Conservation (phyloP, 2,329 filamentous ascomycete genomes). For the Aspergillus sp. region DNA sequence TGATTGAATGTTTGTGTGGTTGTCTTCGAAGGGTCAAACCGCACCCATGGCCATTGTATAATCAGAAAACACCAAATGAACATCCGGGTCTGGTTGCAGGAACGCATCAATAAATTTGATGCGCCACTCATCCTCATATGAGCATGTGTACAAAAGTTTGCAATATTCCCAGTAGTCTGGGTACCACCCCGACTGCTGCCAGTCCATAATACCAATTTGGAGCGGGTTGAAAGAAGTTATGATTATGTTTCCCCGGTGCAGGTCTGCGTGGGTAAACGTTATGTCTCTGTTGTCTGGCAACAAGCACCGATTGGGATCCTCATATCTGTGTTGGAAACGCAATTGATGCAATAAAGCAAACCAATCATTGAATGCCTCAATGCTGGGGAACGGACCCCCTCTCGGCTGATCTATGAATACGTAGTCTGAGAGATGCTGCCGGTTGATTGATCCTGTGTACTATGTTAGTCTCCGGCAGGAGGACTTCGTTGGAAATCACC, state of each 20-base stretch:
- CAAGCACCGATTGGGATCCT: background rate
- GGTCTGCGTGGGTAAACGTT: slow-evolving; percentile 1
- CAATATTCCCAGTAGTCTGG: slow-evolving; percentile 37
- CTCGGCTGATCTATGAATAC: background rate
- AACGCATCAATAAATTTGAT: slow-evolving; percentile 10
- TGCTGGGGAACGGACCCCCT: background rate
- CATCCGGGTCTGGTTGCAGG: slow-evolving; percentile 6
- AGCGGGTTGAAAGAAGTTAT: slow-evolving; percentile 4
- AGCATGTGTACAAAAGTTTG: slow-evolving; percentile 28
- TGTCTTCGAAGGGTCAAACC: slow-evolving; percentile 1
- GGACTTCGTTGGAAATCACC: background rate
- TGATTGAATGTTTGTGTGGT: too few relatives aligned
- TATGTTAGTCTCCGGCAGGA: too few relatives aligned
- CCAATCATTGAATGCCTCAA: slow-evolving; percentile 5
- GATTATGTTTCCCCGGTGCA: slow-evolving; percentile 5
- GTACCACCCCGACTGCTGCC: slow-evolving; percentile 34
- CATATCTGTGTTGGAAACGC: background rate
- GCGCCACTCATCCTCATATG: slow-evolving; percentile 15
- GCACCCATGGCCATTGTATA: slow-evolving; percentile 17
- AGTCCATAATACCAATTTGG: slow-evolving; percentile 30
- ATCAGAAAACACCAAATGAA: slow-evolving; percentile 3
- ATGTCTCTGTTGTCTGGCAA: slow-evolving; percentile 3
- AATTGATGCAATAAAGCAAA: slow-evolving; percentile 5
- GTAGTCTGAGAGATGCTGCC: background rate
- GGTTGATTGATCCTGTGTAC: slow-evolving; percentile 3